Percentiles rank a stretch among this genome's conserved stretches.
These are phyloP conservation scores for Fusarium redolens DNA, from an alignment of 2,329 filamentous ascomycete species.

Conservation along the genomic window DNA sequence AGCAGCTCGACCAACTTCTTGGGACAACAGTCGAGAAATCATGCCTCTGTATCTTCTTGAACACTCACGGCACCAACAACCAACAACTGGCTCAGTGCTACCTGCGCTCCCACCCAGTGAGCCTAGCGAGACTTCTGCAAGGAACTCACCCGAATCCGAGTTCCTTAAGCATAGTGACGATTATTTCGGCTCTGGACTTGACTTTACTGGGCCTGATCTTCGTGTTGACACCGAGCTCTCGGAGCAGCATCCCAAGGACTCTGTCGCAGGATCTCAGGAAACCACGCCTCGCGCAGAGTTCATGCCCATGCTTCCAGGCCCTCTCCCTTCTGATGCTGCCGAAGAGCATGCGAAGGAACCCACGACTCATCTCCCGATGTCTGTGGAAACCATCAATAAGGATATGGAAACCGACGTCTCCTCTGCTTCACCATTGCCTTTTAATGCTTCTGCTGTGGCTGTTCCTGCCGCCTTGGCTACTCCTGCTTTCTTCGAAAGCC, in stretches of 20 bases:
- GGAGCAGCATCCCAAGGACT: constrained; percentile 50
- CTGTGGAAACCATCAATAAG: constrained; percentile 56
- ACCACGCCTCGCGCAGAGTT: constrained; percentile 73
- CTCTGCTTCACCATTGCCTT: constrained; percentile 52
- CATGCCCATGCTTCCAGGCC: constrained; percentile 45
- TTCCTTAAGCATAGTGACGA: constrained; percentile 43
- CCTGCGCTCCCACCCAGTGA: constrained; percentile 63
- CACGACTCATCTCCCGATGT: constrained; percentile 52
- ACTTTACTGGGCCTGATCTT: constrained; percentile 45
- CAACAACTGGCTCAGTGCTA: constrained; percentile 53
- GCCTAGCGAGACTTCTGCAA: constrained; percentile 54
- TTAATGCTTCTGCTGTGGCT: constrained; percentile 43
- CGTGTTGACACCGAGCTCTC: constrained; percentile 55
- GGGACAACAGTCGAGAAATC: constrained; percentile 76
- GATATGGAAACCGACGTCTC: constrained; percentile 57
- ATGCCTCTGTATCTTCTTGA: constrained; percentile 87
- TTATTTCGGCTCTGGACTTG: constrained; percentile 42
- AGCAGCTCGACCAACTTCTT: constrained; percentile 66
- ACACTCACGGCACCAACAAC: constrained; percentile 58
- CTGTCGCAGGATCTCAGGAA: constrained; percentile 71
- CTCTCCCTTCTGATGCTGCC: not conserved
- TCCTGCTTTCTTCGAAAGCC: constrained; percentile 43
- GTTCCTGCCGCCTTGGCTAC: constrained; percentile 38
- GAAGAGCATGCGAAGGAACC: constrained; percentile 1
- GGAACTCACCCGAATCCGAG: constrained; percentile 49